phyloP scores from a whole-genome alignment of 495 filamentous ascomycete genomes.

The Tuber borchii region DNA sequence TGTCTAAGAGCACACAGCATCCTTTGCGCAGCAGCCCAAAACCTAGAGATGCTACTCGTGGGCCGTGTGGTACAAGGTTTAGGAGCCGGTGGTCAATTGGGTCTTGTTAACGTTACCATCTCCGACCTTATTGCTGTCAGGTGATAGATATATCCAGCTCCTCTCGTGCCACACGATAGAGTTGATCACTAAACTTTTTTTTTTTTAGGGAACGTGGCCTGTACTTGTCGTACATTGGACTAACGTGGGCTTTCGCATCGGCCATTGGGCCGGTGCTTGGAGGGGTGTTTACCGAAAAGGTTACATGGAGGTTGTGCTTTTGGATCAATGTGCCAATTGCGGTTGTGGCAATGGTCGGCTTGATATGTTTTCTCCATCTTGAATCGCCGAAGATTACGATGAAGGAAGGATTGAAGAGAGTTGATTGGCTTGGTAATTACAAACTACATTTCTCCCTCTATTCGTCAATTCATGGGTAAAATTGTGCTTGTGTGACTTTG shows the following conservation, averaged over 20 bases:
- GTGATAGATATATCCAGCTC: slow-evolving; percentile 3
- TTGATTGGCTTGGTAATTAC: slow-evolving; percentile 40
- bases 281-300: slow-evolving; percentile 60
- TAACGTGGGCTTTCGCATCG: slow-evolving; percentile 68
- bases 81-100: slow-evolving; percentile 75
- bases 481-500: background rate
- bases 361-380: slow-evolving; percentile 66
- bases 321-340: slow-evolving; percentile 68
- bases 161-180: background rate
- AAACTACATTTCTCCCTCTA: background rate
- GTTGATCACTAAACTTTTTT: slow-evolving; percentile 8
- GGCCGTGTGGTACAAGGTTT: slow-evolving; percentile 73
- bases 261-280: slow-evolving; percentile 70
- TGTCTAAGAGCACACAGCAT: slow-evolving; percentile 46
- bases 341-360: slow-evolving; percentile 59
- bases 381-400: slow-evolving; percentile 70
- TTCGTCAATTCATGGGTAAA: background rate
- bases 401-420: slow-evolving; percentile 55
- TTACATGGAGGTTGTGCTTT: slow-evolving; percentile 58
- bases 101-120: slow-evolving; percentile 75
- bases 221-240: slow-evolving; percentile 60
- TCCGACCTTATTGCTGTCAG: slow-evolving; percentile 55
- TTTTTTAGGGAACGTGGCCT: slow-evolving; percentile 53
- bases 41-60: slow-evolving; percentile 66
- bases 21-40: slow-evolving; percentile 60